Conservation (phyloP, 495 filamentous ascomycete genomes). For the Acidomyces sp. region DNA sequence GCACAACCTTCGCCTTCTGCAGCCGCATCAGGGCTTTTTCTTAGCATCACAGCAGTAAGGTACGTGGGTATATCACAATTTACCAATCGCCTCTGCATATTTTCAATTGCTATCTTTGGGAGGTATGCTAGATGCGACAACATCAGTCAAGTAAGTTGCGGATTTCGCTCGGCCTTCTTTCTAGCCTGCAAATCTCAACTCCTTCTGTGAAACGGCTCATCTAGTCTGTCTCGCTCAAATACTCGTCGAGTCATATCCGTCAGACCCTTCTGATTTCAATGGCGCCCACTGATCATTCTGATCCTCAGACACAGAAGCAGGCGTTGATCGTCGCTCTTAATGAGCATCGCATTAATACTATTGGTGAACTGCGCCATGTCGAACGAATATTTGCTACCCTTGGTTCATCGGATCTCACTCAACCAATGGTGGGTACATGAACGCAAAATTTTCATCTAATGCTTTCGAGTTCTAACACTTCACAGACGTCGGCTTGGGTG, state of each 20-base stretch:
- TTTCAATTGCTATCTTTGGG: too few species aligned
- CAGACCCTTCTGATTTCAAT: slow-evolving; percentile 5
- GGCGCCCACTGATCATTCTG: slow-evolving; percentile 6
- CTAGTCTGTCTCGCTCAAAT: not conserved
- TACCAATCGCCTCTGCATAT: too few species aligned
- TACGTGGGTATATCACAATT: too few species aligned
- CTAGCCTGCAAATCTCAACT: too few species aligned
- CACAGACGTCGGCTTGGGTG: slow-evolving; percentile 24
- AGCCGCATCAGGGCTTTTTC: too few species aligned
- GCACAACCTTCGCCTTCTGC: too few species aligned
- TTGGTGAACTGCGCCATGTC: slow-evolving; percentile 61
- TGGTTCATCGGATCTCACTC: slow-evolving; percentile 42
- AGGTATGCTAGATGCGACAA: too few species aligned
- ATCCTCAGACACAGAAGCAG: slow-evolving; percentile 35
- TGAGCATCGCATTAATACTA: slow-evolving; percentile 55
- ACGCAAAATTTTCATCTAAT: too few species aligned
- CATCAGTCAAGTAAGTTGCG: too few species aligned
- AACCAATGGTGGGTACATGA: slow-evolving; percentile 59
- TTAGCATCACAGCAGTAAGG: too few species aligned
- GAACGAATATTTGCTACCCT: slow-evolving; percentile 49
- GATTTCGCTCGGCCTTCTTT: too few species aligned
- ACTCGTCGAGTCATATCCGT: not conserved
- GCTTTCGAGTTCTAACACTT: not conserved
- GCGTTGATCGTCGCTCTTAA: slow-evolving; percentile 41
- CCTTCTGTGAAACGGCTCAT: not conserved